Evolutionary conservation across 768 basidiomycete genomes (phyloP).

Genomic region (Boletus insuetus): DNA sequence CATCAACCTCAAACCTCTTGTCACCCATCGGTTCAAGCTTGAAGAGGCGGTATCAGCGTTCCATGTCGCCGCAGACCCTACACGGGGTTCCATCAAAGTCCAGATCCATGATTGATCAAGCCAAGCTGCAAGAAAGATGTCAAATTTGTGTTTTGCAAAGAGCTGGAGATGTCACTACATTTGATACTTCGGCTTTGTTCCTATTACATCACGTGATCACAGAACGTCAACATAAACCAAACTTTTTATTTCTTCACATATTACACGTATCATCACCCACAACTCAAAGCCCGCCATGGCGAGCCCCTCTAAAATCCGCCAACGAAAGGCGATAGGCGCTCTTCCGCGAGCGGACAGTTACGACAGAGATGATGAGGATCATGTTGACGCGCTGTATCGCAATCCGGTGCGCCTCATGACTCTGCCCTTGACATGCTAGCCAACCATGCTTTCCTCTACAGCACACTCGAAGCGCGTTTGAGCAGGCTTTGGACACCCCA

Average conservation of each 20-base stretch:
- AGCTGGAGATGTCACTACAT: no score
- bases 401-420: conserved; percentile 41
- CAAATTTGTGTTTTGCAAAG: no score
- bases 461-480: conserved; percentile 59
- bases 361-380: conserved; percentile 50
- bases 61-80: conserved; percentile 66
- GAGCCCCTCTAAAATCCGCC: conserved; percentile 32
- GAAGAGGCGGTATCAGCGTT: conserved; percentile 78
- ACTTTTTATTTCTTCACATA: not conserved
- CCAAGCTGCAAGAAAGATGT: no score
- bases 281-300: conserved; percentile 25
- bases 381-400: conserved; percentile 47
- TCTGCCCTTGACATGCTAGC: conserved; percentile 5
- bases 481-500: conserved; percentile 59
- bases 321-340: conserved; percentile 20
- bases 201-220: conserved; percentile 22
- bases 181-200: no score
- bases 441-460: conserved; percentile 26
- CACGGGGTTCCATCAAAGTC: conserved; percentile 68
- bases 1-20: conserved; percentile 70
- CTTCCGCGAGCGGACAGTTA: conserved; percentile 23
- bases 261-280: conserved; percentile 3
- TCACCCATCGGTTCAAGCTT: conserved; percentile 73
- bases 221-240: conserved; percentile 1
- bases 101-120: conserved; percentile 51